A percentile compares a stretch with the other conserved stretches of the same genome.
These are phyloP conservation scores for Pneumocystis oryctolagi DNA, from an alignment of 1,139 yeast genomes.

Conservation along the genomic window DNA sequence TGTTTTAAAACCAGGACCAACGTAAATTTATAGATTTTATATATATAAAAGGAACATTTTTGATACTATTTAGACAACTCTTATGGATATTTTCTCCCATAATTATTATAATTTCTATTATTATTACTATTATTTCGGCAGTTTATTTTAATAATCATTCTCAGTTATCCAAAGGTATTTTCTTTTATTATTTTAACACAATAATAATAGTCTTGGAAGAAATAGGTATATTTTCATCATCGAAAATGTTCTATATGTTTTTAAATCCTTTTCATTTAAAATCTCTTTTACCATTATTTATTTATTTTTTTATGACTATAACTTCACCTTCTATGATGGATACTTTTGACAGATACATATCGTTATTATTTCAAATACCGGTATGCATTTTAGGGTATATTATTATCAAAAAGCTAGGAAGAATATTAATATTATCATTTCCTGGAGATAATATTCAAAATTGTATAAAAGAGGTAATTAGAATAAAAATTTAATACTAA, in stretches of 20 bases:
- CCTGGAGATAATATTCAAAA: neutral
- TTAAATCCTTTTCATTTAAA: neutral
- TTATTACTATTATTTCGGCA: neutral
- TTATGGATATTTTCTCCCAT: neutral
- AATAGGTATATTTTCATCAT: neutral
- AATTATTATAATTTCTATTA: neutral
- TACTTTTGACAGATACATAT: neutral
- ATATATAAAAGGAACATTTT: neutral
- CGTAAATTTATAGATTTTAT: neutral
- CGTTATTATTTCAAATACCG: neutral
- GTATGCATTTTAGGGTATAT: neutral
- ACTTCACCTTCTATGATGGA: neutral
- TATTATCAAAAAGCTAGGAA: neutral
- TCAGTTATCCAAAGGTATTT: neutral
- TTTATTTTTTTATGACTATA: neutral
- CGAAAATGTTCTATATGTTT: neutral
- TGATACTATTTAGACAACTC: neutral
- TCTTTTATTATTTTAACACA: neutral
- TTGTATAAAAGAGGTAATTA: neutral
- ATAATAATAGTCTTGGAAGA: neutral
- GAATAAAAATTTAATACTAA: neutral
- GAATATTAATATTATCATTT: neutral
- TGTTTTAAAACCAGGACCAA: neutral
- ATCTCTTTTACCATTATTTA: neutral
- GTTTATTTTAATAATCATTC: neutral